These are phyloP conservation scores for Botryosphaeria dothidea DNA, from an alignment of 2,329 filamentous ascomycete species.

Conservation along the genomic window DNA sequence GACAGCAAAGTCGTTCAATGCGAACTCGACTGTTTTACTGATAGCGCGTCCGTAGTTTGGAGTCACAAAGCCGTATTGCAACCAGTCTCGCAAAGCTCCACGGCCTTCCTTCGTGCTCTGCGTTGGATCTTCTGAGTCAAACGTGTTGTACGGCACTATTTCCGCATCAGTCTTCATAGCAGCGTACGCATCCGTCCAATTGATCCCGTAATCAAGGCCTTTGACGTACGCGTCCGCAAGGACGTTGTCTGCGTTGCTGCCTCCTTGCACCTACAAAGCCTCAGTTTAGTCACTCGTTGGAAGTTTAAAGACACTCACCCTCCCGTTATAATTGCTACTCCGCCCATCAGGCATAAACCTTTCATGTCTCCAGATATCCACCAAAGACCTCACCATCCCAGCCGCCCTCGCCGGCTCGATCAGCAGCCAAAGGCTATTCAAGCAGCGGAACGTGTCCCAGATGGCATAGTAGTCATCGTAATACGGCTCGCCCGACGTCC, in stretches of 20 bases:
- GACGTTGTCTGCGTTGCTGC: conserved; percentile 37
- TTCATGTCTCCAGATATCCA: conserved; percentile 28
- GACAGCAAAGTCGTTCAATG: conserved; percentile 42
- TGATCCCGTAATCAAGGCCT: conserved; percentile 28
- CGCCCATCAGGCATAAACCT: conserved; percentile 38
- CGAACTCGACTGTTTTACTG: conserved; percentile 41
- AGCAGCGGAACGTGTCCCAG: conserved; percentile 23
- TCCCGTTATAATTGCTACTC: conserved; percentile 35
- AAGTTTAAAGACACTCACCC: not conserved
- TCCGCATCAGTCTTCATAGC: conserved; percentile 28
- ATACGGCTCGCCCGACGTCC: conserved; percentile 32
- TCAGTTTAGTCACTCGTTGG: conserved; percentile 47
- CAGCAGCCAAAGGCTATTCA: conserved; percentile 23
- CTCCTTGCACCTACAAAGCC: conserved; percentile 29
- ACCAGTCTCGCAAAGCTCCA: conserved; percentile 34
- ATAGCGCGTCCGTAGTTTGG: conserved; percentile 28
- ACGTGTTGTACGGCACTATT: conserved; percentile 25
- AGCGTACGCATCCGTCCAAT: conserved; percentile 35
- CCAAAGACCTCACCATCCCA: conserved; percentile 22
- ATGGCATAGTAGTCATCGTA: conserved; percentile 33
- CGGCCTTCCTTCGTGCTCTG: conserved; percentile 31
- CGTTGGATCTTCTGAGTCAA: conserved; percentile 28
- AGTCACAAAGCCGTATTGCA: conserved; percentile 31
- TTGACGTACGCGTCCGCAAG: conserved; percentile 38
- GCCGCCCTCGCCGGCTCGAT: conserved; percentile 20